Base-by-base conservation (phyloP, 2,329 filamentous ascomycete genomes). In the Claviceps arundinis region DNA sequence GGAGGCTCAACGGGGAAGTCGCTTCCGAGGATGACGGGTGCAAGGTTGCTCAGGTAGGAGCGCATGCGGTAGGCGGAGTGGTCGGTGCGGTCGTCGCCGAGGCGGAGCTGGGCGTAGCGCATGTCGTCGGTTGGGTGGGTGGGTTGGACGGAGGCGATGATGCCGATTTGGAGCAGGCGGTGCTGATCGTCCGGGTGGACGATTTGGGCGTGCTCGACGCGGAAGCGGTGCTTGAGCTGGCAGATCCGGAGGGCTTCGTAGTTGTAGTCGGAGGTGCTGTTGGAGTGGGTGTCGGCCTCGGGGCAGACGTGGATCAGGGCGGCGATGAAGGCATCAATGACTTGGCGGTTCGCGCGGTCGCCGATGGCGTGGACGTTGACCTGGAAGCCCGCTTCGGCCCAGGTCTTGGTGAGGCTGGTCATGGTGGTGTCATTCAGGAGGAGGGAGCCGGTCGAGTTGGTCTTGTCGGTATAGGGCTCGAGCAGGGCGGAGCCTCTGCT, bases 311-410 rank as follows among this genome's bases (percentile, higher is more conserved):
- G 60, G n/a, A 68, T 64, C 4, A 85, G 71, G 9, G 79, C 77
- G 6, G 71, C 69, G 47, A 78, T 73, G 50, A 86, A 75, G 8
- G 82, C 81, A 57, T 84, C 76, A 45, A 87, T 67, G 52, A 81
- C 80, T 37, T 79, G 70, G 26, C 82, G 75, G 61, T 85, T 85
- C 16, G 84, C 84, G 4, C 78, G 70, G 63, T 87, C 84, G 8
- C 84, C 84, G 53, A 87, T 87, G 47, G 82, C 83, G 63, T 87
- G 84, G 54, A 87, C 83, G 60, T 84, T 84, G 52, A 87, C 81
- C 61, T 87, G 83, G 59, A 75, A 86, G 13, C 79, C 80, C 38
- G 71, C 72, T 2, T 65, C 65, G 16, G 81, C 75, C 83, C 83
- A 87, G 30, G 75, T 64, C 11, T 65, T 67, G 2, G 81, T 71